These are phyloP conservation scores for Picea sitchensis DNA, from an alignment of 75 land plant genomes.

Conservation along the genomic window DNA sequence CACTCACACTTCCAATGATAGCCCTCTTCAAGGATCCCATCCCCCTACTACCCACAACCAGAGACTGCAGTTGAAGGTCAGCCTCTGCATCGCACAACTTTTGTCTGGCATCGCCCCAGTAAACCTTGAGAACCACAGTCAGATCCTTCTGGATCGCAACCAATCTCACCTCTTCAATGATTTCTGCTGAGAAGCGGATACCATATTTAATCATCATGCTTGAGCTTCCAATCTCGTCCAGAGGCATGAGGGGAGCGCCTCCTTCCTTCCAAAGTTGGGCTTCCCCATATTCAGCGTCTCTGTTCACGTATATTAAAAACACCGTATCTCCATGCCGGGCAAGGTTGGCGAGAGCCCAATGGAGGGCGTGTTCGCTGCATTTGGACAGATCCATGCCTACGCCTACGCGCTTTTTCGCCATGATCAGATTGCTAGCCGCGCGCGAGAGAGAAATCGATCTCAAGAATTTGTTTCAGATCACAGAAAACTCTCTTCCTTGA, in stretches of 20 bases:
- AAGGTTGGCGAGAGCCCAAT: slow-evolving; percentile 21
- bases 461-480: no score
- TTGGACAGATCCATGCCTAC: slow-evolving; percentile 31
- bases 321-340: slow-evolving; percentile 21
- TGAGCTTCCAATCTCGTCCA: neutral
- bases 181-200: neutral
- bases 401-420: slow-evolving; percentile 11
- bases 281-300: slow-evolving; percentile 11
- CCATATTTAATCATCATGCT: slow-evolving; percentile 1
- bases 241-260: slow-evolving; percentile 15
- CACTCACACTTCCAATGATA: slow-evolving; percentile 55
- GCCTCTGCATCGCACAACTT: slow-evolving; percentile 48
- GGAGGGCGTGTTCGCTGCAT: slow-evolving; percentile 31
- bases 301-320: slow-evolving; percentile 14
- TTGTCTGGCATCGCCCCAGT: slow-evolving; percentile 68
- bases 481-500: no score
- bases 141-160: slow-evolving; percentile 38
- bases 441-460: no score
- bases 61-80: slow-evolving; percentile 31
- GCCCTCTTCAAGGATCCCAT: slow-evolving; percentile 51
- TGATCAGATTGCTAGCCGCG: neutral
- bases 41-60: slow-evolving; percentile 63
- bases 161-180: neutral
- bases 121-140: slow-evolving; percentile 34
- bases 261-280: slow-evolving; percentile 13